These are phyloP conservation scores for Calonectria leucothoes DNA, from an alignment of 2,329 filamentous ascomycete species.

Conservation along the genomic window DNA sequence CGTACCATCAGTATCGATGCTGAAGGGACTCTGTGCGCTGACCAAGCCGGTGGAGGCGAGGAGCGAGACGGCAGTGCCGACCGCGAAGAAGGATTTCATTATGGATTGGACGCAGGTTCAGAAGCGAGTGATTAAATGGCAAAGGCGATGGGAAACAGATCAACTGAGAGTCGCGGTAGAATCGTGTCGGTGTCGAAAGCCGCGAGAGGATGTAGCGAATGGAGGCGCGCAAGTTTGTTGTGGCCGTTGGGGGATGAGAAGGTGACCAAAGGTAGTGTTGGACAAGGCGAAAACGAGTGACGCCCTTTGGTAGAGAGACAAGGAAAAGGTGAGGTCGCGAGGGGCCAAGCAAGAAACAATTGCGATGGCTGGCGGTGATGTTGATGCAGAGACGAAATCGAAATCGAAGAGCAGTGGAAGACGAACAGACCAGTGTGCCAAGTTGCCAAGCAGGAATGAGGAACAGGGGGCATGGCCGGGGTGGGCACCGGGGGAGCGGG, in stretches of 20 bases:
- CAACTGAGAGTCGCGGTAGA: conserved; percentile 23
- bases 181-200: conserved; percentile 7
- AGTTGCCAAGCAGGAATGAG: conserved; percentile 40
- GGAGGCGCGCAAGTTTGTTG: conserved; percentile 14
- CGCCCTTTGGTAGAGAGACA: conserved; percentile 2
- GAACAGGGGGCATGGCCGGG: conserved; percentile 24
- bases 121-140: conserved; percentile 22
- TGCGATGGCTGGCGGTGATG: conserved; percentile 30
- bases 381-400: conserved; percentile 35
- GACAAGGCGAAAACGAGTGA: conserved; percentile 23
- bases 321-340: background rate
- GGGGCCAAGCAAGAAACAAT: conserved; percentile 24
- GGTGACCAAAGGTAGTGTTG: background rate
- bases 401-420: conserved; percentile 26
- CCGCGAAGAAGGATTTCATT: conserved; percentile 38
- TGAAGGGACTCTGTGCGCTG: conserved; percentile 38
- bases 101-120: background rate
- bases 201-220: background rate
- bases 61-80: conserved; percentile 35
- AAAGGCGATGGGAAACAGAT: conserved; percentile 6
- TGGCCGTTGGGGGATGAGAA: background rate
- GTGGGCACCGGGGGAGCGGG: background rate
- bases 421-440: conserved; percentile 28
- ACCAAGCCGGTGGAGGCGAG: conserved; percentile 35
- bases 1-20: conserved; percentile 39